Percentiles rank a stretch among this genome's conserved stretches.
These are phyloP conservation scores for Pseudogymnoascus sp. DNA, from an alignment of 2,329 filamentous ascomycete species.

Conservation along the genomic window DNA sequence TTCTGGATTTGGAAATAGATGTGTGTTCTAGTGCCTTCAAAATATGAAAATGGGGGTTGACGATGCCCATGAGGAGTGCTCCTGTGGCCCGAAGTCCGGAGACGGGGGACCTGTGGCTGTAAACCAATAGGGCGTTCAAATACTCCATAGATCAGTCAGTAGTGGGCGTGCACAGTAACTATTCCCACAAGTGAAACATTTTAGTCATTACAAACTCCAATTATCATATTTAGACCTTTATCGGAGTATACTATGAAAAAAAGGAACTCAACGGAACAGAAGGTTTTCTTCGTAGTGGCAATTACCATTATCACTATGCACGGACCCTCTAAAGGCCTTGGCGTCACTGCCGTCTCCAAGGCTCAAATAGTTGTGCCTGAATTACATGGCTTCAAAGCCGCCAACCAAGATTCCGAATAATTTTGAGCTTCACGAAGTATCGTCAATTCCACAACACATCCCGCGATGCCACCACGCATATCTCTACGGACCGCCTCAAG, in stretches of 20 bases:
- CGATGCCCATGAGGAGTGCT: background rate
- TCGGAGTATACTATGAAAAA: background rate
- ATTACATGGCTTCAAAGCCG: background rate
- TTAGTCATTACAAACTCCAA: background rate
- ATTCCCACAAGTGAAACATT: background rate
- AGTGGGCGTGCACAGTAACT: background rate
- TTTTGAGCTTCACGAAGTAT: constrained; percentile 8
- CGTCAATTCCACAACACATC: background rate
- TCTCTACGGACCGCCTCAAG: constrained; percentile 39
- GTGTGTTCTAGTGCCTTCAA: background rate
- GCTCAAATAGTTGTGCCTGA: background rate
- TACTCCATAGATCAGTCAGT: background rate
- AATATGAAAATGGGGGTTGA: background rate
- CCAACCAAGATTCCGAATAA: constrained; percentile 7
- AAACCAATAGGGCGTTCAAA: background rate
- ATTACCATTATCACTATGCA: background rate
- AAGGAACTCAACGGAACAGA: too few species aligned
- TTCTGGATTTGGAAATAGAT: background rate
- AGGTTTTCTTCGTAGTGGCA: background rate
- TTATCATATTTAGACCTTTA: constrained; percentile 3
- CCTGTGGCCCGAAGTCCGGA: background rate
- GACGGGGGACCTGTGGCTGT: background rate
- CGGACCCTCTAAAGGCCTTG: background rate
- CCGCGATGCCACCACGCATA: constrained; percentile 46
- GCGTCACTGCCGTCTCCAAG: background rate